Evolutionary conservation across 495 filamentous ascomycete species (phyloP), one percentile per base, ranked within the genome.

Genomic region (Neurospora africana): DNA sequence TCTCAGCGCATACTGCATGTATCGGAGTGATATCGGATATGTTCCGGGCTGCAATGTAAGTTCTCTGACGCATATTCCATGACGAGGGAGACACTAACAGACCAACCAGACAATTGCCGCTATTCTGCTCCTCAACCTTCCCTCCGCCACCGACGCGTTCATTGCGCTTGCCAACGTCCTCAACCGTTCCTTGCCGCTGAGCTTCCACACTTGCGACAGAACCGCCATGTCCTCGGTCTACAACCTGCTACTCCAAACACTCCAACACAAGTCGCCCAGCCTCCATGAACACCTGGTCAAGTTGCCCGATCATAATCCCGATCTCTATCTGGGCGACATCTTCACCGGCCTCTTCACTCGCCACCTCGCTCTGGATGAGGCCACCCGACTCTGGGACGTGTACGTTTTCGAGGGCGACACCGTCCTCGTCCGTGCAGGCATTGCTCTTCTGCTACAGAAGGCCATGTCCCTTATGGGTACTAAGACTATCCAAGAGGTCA

Each of bases 341-440:
- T 89, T 89, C 73, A 78, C 82, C 10, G 80, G 82, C 40, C 80
- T 89, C 15, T 89, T 89, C 73, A 88, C 87, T 3, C 74, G 78
- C n/a, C 82, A 85, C 67, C 79, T 87, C 19, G 83, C 84, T 35
- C 81, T 97, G 4, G 95, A 97, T 74, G 86, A 91, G 69, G 88
- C 88, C 15, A 89, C 89, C 37, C 86, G 95, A 13, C 83, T 98
- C 5, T 98, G 93, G 93, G 95, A 99, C 77, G 91, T 97, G 35
- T 95, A 93, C 83, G 90, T 95, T 3, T 97, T 98, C 72, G 95
- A 99, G 78, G 94, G 94, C 4, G 95, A 98, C 75, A 85, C 88
- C 10, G 85, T 93, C 17, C 84, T 97, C 13, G 88, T 98, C 30
- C 87, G 95, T 3, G 89, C 92, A 0, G 91, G 88, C 1, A 89